Evolutionary conservation across 352 stramenopile genomes (phyloP), one percentile per base, ranked within the genome.

Genomic region (Pythium diclinum): DNA sequence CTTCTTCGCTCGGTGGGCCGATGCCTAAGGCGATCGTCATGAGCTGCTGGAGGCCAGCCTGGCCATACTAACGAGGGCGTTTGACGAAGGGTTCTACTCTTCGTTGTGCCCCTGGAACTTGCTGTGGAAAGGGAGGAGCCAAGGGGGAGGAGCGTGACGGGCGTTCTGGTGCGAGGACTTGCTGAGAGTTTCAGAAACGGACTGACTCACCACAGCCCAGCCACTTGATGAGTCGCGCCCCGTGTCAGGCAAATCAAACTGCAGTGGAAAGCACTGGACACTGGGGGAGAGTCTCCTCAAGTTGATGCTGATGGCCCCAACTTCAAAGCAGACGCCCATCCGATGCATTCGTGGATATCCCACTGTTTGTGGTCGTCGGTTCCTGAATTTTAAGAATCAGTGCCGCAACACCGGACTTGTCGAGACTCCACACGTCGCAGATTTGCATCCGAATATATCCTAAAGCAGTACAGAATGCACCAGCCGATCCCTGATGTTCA

Each of bases 171-270:
- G 30, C 13, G 23, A 38, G 25, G 30, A 38, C 13, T 38, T 56
- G 30, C 14, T 10, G 25, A 30, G 21, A 52, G 44, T 30, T 28
- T 30, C 25, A 7, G 44, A 16, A 16, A 51, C 44, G 9, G 44
- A 51, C 44, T 30, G 25, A 46, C 38, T 61, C 56, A 61, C 49
- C 56, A 47, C 11, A 54, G 40, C 23, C 56, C 14, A 17, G 38
- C 10, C 25, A 21, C 25, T 1, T 61, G 56, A 61, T 61, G 56
- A 61, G 56, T 61, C 47, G 38, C 25, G 48, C 48, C 23, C 23
- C 25, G 48, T 56, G 25, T 38, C 30, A 38, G 40, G 23, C 11
- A 23, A 38, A 23, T 16, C 17, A 56, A 32, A 38, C 48, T 17
- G 16, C 16, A 38, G 23, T 17, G 21, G 44, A 51, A 30, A 51